Percentiles rank a stretch among this genome's conserved stretches.
phyloP scores from a whole-genome alignment of 495 filamentous ascomycete species.

The Penicillium soppii region DNA sequence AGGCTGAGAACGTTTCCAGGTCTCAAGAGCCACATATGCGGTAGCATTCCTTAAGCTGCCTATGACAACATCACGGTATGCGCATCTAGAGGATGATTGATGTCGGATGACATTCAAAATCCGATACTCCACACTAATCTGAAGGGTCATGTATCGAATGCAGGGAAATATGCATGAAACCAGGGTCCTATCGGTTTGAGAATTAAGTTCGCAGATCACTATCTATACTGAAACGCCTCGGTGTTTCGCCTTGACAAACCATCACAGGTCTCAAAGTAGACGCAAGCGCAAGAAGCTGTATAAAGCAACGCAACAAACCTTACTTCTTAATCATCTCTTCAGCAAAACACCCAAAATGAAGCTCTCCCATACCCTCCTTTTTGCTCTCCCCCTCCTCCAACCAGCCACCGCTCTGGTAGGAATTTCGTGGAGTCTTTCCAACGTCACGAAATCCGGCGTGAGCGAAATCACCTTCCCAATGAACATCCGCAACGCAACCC shows the following conservation, averaged over 20 bases:
- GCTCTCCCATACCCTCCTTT: neutral
- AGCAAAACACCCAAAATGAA: constrained; percentile 11
- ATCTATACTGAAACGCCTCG: neutral
- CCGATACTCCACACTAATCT: no score
- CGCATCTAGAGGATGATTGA: no score
- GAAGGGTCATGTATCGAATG: no score
- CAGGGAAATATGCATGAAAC: no score
- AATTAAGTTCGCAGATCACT: neutral
- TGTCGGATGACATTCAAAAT: no score
- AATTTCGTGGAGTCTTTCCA: constrained; percentile 7
- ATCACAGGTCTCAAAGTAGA: no score
- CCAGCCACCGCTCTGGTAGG: constrained; percentile 12
- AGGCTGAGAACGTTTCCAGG: no score
- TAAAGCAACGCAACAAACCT: neutral
- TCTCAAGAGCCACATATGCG: no score
- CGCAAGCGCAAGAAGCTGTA: neutral
- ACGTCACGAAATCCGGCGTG: constrained; percentile 13
- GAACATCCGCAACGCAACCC: constrained; percentile 21
- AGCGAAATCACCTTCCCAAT: constrained; percentile 30
- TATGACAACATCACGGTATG: no score
- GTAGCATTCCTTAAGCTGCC: no score
- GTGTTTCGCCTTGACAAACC: neutral
- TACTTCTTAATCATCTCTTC: neutral
- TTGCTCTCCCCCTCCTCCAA: neutral
- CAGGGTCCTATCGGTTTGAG: neutral